Conservation (phyloP, 2,329 filamentous ascomycete species). For the Pyrenophora seminiperda region DNA sequence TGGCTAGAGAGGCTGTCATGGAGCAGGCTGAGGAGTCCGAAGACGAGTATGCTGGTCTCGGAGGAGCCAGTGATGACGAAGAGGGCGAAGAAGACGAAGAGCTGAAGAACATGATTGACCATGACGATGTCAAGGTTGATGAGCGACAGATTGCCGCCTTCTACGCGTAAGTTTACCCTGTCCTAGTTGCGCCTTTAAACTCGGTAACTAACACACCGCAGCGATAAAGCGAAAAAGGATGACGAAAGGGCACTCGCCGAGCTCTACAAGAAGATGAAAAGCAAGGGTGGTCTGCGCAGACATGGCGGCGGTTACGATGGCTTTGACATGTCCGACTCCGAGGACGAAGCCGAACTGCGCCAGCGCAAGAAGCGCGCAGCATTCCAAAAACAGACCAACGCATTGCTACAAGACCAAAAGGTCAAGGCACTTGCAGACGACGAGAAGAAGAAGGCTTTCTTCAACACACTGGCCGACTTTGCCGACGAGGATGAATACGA, state of each 20-base stretch:
- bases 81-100: constrained; percentile 75
- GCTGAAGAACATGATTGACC: constrained; percentile 87
- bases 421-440: constrained; percentile 89
- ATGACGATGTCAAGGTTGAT: constrained; percentile 75
- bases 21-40: constrained; percentile 97
- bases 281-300: constrained; percentile 73
- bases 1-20: constrained; percentile 81
- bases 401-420: constrained; percentile 84
- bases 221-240: constrained; percentile 75
- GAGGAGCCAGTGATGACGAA: constrained; percentile 87
- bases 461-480: constrained; percentile 85
- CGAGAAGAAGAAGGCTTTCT: constrained; percentile 86
- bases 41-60: constrained; percentile 94
- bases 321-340: constrained; percentile 84
- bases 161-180: constrained; percentile 71
- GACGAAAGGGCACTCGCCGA: constrained; percentile 68
- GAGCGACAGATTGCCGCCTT: constrained; percentile 83
- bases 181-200: neutral
- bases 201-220: constrained; percentile 46
- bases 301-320: constrained; percentile 67
- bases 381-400: constrained; percentile 89
- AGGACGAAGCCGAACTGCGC: constrained; percentile 80
- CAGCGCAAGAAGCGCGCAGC: constrained; percentile 83
- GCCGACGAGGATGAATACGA: constrained; percentile 74
- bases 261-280: constrained; percentile 70